These are phyloP conservation scores for Mycena kentingensis DNA, from an alignment of 768 basidiomycete genomes.

Conservation along the genomic window DNA sequence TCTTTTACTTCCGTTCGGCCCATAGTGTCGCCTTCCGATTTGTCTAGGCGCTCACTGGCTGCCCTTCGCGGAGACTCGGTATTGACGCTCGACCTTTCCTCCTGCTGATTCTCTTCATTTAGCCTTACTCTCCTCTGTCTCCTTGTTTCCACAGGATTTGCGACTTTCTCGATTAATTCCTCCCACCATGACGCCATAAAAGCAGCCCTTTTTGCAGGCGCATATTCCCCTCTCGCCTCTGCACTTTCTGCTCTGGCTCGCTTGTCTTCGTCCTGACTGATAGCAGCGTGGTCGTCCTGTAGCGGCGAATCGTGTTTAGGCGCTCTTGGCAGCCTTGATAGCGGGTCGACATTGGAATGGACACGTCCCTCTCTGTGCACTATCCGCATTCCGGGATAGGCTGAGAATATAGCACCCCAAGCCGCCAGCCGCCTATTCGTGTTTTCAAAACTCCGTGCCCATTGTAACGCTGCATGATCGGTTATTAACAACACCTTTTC, in stretches of 20 bases:
- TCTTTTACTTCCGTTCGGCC: not conserved
- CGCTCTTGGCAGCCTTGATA: conserved; percentile 1
- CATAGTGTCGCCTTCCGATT: too few species aligned
- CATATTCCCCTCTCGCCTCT: not conserved
- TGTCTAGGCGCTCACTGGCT: not conserved
- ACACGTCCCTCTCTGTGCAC: conserved; percentile 29
- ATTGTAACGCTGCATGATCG: conserved; percentile 19
- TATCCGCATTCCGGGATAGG: conserved; percentile 28
- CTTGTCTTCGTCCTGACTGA: not conserved
- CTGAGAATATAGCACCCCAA: conserved; percentile 31
- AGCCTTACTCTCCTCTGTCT: not conserved
- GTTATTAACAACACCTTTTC: not conserved
- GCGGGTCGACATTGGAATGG: conserved; percentile 28
- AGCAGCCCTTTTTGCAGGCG: not conserved
- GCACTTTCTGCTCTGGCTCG: not conserved
- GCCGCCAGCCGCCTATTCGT: conserved; percentile 22
- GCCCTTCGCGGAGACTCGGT: not conserved
- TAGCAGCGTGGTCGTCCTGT: not conserved
- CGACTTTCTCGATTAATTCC: not conserved
- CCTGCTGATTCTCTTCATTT: too few species aligned
- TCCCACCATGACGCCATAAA: not conserved
- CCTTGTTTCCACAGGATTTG: not conserved
- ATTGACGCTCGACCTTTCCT: not conserved
- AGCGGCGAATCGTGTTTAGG: not conserved
- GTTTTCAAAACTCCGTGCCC: conserved; percentile 14